Evolutionary conservation across 1,284 basidiomycete genomes (phyloP), one percentile per base, ranked within the genome.

Genomic region (Leccinum angustisporum): DNA sequence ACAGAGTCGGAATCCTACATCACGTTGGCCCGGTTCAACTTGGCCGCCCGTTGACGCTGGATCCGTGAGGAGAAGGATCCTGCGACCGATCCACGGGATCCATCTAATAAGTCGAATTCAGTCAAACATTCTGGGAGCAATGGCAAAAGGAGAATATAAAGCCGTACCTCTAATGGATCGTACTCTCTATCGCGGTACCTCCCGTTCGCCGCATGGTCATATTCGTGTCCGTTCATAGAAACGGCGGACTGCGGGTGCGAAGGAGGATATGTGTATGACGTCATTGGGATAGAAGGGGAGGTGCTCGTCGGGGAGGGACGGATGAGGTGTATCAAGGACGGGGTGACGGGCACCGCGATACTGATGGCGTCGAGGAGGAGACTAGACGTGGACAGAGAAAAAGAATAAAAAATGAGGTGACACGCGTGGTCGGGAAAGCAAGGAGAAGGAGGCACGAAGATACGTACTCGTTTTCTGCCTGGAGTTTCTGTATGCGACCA

Each of bases 381-480:
- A 52, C 72, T 76, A 21, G 0, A 59, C 11, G 33, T 8, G 33
- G 18, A 16, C 27, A 21, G 43, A 11, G 43, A 21, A 43, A 5
- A 40, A 7, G 40, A 40, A 40, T 40, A 18, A 40, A 16, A 3
- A 34, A 25, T 27, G 40, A 43, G 34, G 46, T 30, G 48, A 16
- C 21, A 7, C n/a, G 18, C 54, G 18, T 11, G n/a, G 9, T 61
- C 30, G 33, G 10, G n/a, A 51, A 36, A 43, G 18, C 31, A 27
- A 51, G 5, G 21, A n/a, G 38, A 3, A 25, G 4, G 30, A 43
- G 8, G 25, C 9, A 25, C 43, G 43, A 46, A 61, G 68, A 21
- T 56, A 86, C 43, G 18, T 13, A 46, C 85, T 86, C 82, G 70
- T 85, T 85, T 69, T 86, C 85, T 8, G 82, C 81, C 62, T 86